A percentile compares a stretch with the other conserved stretches of the same genome.
phyloP scores from a whole-genome alignment of 306 rosid species.

The Carpinus viminea region DNA sequence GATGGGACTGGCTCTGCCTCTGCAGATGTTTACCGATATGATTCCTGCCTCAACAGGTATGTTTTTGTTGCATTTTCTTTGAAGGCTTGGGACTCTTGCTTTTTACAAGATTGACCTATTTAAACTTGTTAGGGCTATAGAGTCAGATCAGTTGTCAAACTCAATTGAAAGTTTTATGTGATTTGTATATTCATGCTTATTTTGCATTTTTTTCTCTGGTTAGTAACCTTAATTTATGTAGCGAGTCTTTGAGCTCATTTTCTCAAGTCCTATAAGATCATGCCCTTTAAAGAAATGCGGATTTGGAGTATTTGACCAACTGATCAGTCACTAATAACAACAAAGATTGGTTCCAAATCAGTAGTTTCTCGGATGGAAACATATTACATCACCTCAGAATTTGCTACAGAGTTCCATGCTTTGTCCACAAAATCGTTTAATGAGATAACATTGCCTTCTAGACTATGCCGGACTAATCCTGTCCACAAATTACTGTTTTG shows the following conservation, averaged over 20 bases:
- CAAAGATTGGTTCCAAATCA: not conserved
- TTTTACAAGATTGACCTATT: not conserved
- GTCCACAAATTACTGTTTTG: not conserved
- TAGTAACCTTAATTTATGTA: not conserved
- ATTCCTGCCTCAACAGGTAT: slow-evolving; percentile 79
- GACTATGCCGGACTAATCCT: not conserved
- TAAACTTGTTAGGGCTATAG: slow-evolving; percentile 3
- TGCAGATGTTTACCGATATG: slow-evolving; percentile 72
- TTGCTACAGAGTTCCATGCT: not conserved
- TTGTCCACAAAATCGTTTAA: not conserved
- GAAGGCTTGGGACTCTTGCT: slow-evolving; percentile 11
- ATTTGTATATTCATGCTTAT: not conserved
- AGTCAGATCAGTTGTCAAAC: not conserved
- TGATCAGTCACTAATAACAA: not conserved
- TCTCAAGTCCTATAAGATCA: not conserved
- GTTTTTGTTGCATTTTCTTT: slow-evolving; percentile 5
- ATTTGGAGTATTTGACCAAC: not conserved
- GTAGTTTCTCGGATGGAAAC: not conserved
- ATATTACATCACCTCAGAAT: not conserved
- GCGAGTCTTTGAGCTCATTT: not conserved
- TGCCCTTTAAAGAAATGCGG: not conserved
- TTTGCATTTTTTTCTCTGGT: not conserved
- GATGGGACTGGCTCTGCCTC: slow-evolving; percentile 54
- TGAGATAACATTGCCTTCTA: not conserved
- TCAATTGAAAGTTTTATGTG: not conserved